Conservation (phyloP, 257 asterid species). For the Verbena officinalis region DNA sequence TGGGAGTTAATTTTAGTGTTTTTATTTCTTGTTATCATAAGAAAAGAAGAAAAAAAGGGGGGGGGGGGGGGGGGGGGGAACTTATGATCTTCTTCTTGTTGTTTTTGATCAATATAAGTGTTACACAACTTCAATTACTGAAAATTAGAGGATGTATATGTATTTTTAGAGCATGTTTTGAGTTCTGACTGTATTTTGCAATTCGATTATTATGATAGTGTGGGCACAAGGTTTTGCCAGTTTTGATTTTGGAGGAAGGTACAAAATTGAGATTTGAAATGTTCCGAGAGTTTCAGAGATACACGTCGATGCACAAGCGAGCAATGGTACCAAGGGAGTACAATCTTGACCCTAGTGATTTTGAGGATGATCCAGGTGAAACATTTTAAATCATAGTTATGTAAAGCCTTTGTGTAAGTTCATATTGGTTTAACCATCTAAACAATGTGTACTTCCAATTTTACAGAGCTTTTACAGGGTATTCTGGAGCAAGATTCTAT, state of each 20-base stretch:
- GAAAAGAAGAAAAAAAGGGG: not conserved
- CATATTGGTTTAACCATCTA: not conserved
- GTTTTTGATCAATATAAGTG: not conserved
- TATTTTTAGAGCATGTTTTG: constrained; percentile 3
- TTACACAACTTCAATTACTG: not conserved
- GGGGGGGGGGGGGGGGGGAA: not conserved
- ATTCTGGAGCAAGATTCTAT: constrained; percentile 48
- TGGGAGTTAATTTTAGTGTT: not conserved
- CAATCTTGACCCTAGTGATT: constrained; percentile 38
- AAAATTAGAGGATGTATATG: not conserved
- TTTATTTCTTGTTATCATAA: too few species aligned
- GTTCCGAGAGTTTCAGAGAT: constrained; percentile 46
- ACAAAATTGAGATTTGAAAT: constrained; percentile 34
- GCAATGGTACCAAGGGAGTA: constrained; percentile 52
- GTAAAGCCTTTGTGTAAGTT: not conserved
- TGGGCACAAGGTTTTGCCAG: constrained; percentile 21
- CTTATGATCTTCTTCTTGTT: not conserved
- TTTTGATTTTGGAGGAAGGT: constrained; percentile 29
- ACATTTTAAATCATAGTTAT: constrained; percentile 1
- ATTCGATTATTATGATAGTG: constrained; percentile 22
- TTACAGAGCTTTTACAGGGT: constrained; percentile 50
- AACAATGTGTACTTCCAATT: constrained; percentile 11
- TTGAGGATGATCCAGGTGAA: constrained; percentile 57
- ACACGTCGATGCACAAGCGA: constrained; percentile 61
- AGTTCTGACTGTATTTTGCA: constrained; percentile 11